Percentiles rank a stretch among this genome's conserved stretches.
These are phyloP conservation scores for Purpureocillium lavendulum DNA, from an alignment of 2,329 filamentous ascomycete species.

Conservation along the genomic window DNA sequence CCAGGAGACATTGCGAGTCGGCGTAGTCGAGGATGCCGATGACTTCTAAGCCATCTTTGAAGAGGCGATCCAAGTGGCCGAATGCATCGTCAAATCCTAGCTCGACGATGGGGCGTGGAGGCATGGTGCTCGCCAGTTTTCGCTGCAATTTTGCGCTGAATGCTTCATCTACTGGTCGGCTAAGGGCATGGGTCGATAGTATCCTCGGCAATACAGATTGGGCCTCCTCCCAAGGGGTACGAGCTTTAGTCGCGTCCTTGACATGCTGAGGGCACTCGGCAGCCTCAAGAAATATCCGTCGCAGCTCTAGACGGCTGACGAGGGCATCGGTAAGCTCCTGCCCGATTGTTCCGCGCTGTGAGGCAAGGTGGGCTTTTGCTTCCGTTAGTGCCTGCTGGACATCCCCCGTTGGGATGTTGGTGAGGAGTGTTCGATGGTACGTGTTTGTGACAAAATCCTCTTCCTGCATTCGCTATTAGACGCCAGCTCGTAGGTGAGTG, in stretches of 20 bases:
- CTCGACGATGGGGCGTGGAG: constrained; percentile 81
- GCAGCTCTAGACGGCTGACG: constrained; percentile 54
- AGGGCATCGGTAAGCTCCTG: constrained; percentile 47
- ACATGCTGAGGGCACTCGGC: constrained; percentile 39
- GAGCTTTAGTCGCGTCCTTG: constrained; percentile 35
- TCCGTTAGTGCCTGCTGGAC: constrained; percentile 46
- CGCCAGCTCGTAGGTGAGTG: not conserved
- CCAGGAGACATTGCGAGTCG: constrained; percentile 62
- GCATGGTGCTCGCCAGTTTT: constrained; percentile 87
- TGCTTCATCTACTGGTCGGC: constrained; percentile 60
- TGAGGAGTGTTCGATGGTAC: constrained; percentile 72
- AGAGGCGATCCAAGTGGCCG: constrained; percentile 59
- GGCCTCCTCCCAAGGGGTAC: constrained; percentile 44
- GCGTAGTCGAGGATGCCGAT: constrained; percentile 59
- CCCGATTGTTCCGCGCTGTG: constrained; percentile 27
- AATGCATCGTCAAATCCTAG: constrained; percentile 66
- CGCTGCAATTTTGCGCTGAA: constrained; percentile 89
- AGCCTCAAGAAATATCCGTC: constrained; percentile 53
- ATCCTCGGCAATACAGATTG: constrained; percentile 45
- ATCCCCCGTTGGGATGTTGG: constrained; percentile 48
- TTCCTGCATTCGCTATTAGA: constrained; percentile 45
- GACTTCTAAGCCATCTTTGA: constrained; percentile 62
- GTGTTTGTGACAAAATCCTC: constrained; percentile 95
- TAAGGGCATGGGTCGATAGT: constrained; percentile 51
- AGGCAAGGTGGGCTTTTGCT: constrained; percentile 43